Conservation (phyloP, 345 rosid genomes). For the Balakata baccata region DNA sequence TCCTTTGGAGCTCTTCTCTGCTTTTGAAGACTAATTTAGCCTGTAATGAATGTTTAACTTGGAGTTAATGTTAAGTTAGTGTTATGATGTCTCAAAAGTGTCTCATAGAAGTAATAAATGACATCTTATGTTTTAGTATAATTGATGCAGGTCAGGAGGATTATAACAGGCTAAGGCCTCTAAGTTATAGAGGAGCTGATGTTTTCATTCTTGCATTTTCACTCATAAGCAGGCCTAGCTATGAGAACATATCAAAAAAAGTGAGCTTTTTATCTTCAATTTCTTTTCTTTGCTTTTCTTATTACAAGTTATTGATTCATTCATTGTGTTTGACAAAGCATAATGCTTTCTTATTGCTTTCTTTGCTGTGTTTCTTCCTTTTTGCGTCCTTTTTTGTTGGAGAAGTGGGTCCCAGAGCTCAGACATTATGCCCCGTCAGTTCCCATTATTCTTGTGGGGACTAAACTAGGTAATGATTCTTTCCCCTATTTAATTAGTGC, state of each 20-base stretch:
- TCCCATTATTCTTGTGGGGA: slow-evolving; percentile 80
- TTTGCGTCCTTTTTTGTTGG: slow-evolving; percentile 27
- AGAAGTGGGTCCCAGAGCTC: slow-evolving; percentile 85
- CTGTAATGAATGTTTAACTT: slow-evolving; percentile 11
- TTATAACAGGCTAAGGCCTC: slow-evolving; percentile 65
- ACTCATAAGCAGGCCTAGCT: slow-evolving; percentile 71
- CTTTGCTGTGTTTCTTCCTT: slow-evolving; percentile 16
- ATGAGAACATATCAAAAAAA: slow-evolving; percentile 66
- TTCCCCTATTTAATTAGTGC: slow-evolving; percentile 14
- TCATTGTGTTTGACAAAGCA: slow-evolving; percentile 3
- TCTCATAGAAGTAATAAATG: slow-evolving; percentile 4
- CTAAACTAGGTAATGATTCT: slow-evolving; percentile 59
- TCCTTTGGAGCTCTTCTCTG: slow-evolving; percentile 12
- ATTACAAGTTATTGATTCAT: slow-evolving; percentile 9
- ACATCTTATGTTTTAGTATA: not conserved
- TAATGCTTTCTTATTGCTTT: slow-evolving; percentile 28
- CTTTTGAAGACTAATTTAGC: slow-evolving; percentile 18
- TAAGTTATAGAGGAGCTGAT: slow-evolving; percentile 75
- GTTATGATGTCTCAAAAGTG: slow-evolving; percentile 13
- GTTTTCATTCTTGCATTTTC: slow-evolving; percentile 73
- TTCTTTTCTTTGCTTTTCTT: not conserved
- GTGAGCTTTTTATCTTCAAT: slow-evolving; percentile 22
- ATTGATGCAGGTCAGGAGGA: slow-evolving; percentile 64
- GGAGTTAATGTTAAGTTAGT: not conserved
- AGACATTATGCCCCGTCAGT: slow-evolving; percentile 75